Base-by-base conservation (phyloP, 306 rosid species). In the Cucumis hystrix region DNA sequence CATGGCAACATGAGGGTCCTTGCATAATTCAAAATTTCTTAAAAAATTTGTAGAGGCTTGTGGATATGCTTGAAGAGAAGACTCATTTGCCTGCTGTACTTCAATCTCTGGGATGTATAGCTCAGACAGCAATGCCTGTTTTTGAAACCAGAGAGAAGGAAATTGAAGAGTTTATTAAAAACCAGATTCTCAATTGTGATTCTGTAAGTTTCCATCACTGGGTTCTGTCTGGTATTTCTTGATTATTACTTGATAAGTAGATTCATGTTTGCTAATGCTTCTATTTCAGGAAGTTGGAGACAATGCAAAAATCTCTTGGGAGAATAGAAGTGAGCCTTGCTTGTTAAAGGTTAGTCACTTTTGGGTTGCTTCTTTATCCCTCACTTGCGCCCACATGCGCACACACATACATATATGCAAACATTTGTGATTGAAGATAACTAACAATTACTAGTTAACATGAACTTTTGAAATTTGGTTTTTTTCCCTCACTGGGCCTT, bases 81-180 rank as follows among this genome's bases (percentile, higher is more conserved):
- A 78, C 87, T 67, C 91, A 92, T 81, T 87, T 96, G 69, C 98
- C 99, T 86, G 89, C 96, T 51, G 90, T 96, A 62, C 96, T 96
- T 30, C 99, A 96, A 83, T 96, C 99, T 52, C 84, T 96, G 75
- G 99, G 99, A 81, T 96, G 99, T 76, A 92, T 92, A 79, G 99
- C 99, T 8, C 85, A 96, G 90, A 89, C 89, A 49, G 98, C 99
- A 69, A 96, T 96, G 97, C 91, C 99, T 74, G 88, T 96, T 82
- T 96, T 89, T 70, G 99, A 91, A 88, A 96, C 99, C 63, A 91
- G 99, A 84, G 97, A 87, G 86, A 84, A 80, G 77, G 98, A 96
- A 85, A 82, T 96, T 77, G 84, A 84, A 87, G 90, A 91, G 72
- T 96, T 89, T 81, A 89, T 96, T 80, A 51, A 77, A 79, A 86